phyloP scores from a whole-genome alignment of 352 stramenopile genomes.

The Globisporangium lucens region DNA sequence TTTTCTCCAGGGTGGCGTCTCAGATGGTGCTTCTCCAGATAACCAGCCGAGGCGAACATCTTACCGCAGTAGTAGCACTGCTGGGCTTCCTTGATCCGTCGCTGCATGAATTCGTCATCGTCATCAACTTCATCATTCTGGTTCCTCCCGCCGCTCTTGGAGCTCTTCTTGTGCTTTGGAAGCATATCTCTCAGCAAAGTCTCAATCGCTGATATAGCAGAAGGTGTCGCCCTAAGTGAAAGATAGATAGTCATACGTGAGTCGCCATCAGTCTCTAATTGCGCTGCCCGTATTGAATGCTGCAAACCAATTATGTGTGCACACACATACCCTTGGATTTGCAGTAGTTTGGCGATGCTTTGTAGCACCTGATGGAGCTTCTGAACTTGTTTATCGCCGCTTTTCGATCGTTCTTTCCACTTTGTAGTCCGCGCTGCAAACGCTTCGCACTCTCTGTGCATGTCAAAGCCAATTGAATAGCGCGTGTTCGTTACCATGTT shows the following conservation, averaged over 20 bases:
- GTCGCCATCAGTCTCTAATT: neutral
- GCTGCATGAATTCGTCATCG: neutral
- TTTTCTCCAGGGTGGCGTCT: conserved; percentile 40
- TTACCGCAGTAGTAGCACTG: conserved; percentile 66
- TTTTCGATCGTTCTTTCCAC: conserved; percentile 50
- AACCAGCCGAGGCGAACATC: conserved; percentile 59
- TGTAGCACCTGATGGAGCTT: conserved; percentile 77
- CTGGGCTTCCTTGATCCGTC: conserved; percentile 34
- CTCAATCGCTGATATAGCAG: conserved; percentile 54
- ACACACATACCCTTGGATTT: conserved; percentile 50
- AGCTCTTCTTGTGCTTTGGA: conserved; percentile 17
- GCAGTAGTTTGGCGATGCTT: conserved; percentile 67
- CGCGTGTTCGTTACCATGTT: neutral
- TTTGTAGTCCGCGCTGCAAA: conserved; percentile 36
- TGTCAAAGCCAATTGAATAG: neutral
- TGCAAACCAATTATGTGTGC: neutral
- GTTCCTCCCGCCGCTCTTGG: neutral
- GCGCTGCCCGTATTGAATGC: neutral
- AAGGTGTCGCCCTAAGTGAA: conserved; percentile 40
- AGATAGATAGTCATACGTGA: neutral
- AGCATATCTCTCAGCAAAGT: conserved; percentile 48
- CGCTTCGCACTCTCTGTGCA: conserved; percentile 38
- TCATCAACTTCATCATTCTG: conserved; percentile 8
- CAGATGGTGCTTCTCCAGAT: conserved; percentile 61
- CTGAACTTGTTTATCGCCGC: conserved; percentile 55